Evolutionary conservation across 2,329 filamentous ascomycete species (phyloP).

Genomic region (Fusarium paranaense): DNA sequence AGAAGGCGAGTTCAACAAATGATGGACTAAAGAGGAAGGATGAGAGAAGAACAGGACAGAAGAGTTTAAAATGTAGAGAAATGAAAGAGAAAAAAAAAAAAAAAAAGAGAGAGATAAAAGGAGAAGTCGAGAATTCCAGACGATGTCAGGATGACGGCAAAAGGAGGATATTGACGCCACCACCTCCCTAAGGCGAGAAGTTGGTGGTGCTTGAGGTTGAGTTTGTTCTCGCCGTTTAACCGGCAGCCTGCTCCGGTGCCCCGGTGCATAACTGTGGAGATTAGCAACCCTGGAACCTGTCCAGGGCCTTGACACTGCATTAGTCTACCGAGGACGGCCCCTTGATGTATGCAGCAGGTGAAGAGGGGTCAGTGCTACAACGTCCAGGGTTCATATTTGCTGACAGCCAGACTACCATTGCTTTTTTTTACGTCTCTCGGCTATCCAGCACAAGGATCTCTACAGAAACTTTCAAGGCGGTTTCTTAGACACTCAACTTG

Average conservation of each 20-base stretch:
- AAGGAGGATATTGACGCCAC: background rate
- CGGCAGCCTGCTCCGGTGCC: background rate
- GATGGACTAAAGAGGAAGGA: background rate
- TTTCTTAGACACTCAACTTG: background rate
- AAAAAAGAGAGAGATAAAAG: background rate
- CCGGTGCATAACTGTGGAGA: constrained; percentile 3
- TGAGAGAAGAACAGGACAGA: background rate
- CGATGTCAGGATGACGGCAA: background rate
- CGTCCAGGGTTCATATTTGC: no score
- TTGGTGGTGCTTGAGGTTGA: background rate
- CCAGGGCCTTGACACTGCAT: no score
- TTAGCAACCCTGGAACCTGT: background rate
- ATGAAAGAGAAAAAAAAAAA: background rate
- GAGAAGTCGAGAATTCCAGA: background rate
- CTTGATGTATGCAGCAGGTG: no score
- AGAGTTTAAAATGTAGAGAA: constrained; percentile 1
- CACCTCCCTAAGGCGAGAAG: background rate
- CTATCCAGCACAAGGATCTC: no score
- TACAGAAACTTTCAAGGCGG: no score
- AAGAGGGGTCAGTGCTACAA: no score
- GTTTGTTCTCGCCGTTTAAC: background rate
- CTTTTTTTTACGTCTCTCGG: no score
- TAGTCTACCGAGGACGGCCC: background rate
- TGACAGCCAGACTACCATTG: no score
- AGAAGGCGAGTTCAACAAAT: background rate